These are phyloP conservation scores for Kluyveromyces wickerhamii DNA, from an alignment of 805 yeast genomes.

Conservation along the genomic window DNA sequence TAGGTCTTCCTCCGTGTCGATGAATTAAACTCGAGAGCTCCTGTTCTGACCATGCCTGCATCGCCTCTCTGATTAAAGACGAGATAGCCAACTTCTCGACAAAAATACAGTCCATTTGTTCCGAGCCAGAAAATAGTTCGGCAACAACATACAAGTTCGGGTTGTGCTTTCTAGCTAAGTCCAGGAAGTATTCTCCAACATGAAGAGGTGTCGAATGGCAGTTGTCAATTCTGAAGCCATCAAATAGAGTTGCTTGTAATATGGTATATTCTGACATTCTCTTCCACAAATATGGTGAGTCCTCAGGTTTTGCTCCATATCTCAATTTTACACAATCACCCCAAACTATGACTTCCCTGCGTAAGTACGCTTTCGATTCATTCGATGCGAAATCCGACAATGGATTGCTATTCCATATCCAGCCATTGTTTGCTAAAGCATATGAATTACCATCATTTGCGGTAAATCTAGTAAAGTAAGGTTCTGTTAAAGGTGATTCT, in stretches of 20 bases:
- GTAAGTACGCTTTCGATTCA: constrained; percentile 68
- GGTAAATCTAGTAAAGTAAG: constrained; percentile 73
- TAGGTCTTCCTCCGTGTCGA: constrained; percentile 90
- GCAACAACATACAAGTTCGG: constrained; percentile 91
- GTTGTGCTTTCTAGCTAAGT: constrained; percentile 76
- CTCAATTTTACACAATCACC: constrained; percentile 93
- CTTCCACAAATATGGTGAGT: constrained; percentile 85
- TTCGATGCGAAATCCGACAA: constrained; percentile 85
- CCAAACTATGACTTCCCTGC: constrained; percentile 95
- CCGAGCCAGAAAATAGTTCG: constrained; percentile 89
- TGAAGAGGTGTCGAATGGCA: constrained; percentile 95
- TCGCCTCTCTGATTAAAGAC: constrained; percentile 88
- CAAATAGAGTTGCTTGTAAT: constrained; percentile 62
- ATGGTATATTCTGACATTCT: constrained; percentile 75
- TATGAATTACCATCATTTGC: constrained; percentile 46
- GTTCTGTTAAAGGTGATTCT: constrained; percentile 63
- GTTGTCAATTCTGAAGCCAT: constrained; percentile 89
- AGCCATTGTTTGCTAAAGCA: constrained; percentile 89
- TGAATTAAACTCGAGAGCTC: constrained; percentile 84
- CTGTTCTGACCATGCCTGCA: constrained; percentile 88
- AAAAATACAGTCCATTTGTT: constrained; percentile 78
- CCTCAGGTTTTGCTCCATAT: constrained; percentile 69
- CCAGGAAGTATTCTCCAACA: constrained; percentile 84
- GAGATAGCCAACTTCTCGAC: constrained; percentile 88
- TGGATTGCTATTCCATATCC: constrained; percentile 98